Base-by-base conservation (phyloP, 1,284 basidiomycete species). In the Malassezia japonica region DNA sequence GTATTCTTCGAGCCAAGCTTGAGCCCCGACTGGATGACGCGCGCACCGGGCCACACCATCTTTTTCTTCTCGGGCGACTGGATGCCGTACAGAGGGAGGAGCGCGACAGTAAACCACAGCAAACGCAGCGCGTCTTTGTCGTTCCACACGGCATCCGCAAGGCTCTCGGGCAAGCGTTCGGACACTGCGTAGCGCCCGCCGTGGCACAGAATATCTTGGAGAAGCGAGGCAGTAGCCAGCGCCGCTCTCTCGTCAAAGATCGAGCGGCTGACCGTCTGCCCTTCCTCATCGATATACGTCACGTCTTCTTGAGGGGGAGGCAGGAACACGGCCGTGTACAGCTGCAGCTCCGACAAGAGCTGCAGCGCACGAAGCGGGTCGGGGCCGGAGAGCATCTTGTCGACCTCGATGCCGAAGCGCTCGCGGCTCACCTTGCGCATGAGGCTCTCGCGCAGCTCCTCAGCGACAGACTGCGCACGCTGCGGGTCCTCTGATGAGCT, bases 371-470 rank as follows among this genome's bases (percentile, higher is more conserved):
- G 42, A 8, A 64, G 48, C 2, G 70, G 70, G 44, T 66, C 53
- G 13, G 64, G 67, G 7, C 67, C 67, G 15, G 54, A 46, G 38
- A 74, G 60, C 72, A 74, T 74, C 53, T 74, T 74, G 45, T 74
- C 70, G 5, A 73, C 61, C 46, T 74, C 72, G 40, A 72, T 74
- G 23, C 72, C 72, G 44, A 74, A 59, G 12, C 72, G 57, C 44
- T 74, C 72, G 15, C 69, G 56, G 27, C 62, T 66, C 4, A 74
- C 68, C 37, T 74, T 74, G 45, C 54, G 55, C 27, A 50, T 28
- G 7, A 73, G 55, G 10, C 62, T 65, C 6, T 53, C 47, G 25
- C 63, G 55, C 29, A 67, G 94, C 85, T 44, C 77, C 76, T 24
- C 77, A 3, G 38, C 31, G 6, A 33, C 34, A 9, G 31, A 25